Evolutionary conservation across 2,329 filamentous ascomycete species (phyloP).

Genomic region (Lachnellula occidentalis): DNA sequence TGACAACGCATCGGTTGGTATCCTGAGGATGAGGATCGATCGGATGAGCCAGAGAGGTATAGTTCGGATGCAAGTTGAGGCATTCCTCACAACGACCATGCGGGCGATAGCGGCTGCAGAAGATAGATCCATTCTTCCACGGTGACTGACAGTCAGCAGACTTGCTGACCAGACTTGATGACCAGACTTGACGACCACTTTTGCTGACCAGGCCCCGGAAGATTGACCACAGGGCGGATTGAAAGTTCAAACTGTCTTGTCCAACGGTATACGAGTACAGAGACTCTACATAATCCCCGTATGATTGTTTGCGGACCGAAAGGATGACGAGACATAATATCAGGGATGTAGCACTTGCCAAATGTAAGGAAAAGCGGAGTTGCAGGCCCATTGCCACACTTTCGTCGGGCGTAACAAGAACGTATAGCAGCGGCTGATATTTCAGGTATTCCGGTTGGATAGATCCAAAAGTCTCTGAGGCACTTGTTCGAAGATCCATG

Average conservation of each 20-base stretch:
- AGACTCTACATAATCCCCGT: conserved; percentile 8
- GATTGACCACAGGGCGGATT: conserved; percentile 8
- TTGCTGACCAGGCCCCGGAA: conserved; percentile 9
- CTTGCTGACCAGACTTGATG: conserved; percentile 15
- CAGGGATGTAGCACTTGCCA: conserved; percentile 5
- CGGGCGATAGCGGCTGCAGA: conserved; percentile 16
- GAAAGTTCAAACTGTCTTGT: background rate
- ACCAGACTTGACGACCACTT: too few relatives aligned
- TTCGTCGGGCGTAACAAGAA: conserved; percentile 5
- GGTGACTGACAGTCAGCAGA: conserved; percentile 25
- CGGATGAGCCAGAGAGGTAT: conserved; percentile 4
- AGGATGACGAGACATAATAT: conserved; percentile 2
- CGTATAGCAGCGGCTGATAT: conserved; percentile 8
- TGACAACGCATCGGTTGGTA: conserved; percentile 28
- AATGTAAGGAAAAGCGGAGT: conserved; percentile 8
- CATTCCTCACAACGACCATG: conserved; percentile 15
- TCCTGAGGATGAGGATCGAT: conserved; percentile 11
- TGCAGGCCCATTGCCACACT: conserved; percentile 9
- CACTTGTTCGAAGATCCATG: conserved; percentile 19
- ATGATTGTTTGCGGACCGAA: conserved; percentile 7
- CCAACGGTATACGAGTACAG: background rate
- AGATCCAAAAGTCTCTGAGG: conserved; percentile 9
- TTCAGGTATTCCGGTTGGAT: conserved; percentile 20
- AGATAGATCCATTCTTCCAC: conserved; percentile 21
- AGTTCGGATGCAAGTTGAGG: conserved; percentile 8